A percentile compares a stretch with the other conserved stretches of the same genome.
Conservation (phyloP, 169 alveolate species). For the Amoebophrya sp. region DNA sequence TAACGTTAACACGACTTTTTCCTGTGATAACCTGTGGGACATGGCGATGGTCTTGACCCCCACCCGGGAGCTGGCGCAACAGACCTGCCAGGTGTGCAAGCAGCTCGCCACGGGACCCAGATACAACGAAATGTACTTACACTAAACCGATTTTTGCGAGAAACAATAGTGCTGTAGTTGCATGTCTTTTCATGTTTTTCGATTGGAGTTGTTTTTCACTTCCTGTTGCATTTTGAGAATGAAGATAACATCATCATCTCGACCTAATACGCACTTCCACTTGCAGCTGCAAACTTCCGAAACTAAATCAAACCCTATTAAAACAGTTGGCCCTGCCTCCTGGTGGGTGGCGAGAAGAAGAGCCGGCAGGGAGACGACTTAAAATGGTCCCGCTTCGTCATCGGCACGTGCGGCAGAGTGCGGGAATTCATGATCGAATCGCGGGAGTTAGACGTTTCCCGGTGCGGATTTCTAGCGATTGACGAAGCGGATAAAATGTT, state of each 20-base stretch:
- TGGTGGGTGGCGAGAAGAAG: neutral
- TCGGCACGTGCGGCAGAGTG: neutral
- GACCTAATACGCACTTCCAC: too few relatives aligned
- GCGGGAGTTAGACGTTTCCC: conserved; percentile 59
- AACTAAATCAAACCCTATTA: too few relatives aligned
- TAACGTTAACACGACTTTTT: too few relatives aligned
- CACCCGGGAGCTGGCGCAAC: conserved; percentile 90
- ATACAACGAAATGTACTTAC: conserved; percentile 2
- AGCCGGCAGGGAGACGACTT: neutral
- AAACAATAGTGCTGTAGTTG: too few relatives aligned
- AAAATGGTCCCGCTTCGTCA: neutral
- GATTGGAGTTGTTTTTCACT: neutral
- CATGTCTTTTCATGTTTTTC: neutral
- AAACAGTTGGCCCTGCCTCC: neutral
- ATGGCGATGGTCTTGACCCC: conserved; percentile 79
- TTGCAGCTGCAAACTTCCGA: too few relatives aligned
- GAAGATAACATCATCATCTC: too few relatives aligned
- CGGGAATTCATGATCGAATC: conserved; percentile 55
- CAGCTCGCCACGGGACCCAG: neutral
- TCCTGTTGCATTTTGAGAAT: too few relatives aligned
- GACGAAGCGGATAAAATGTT: conserved; percentile 94
- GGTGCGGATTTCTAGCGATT: conserved; percentile 71
- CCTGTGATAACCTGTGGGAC: neutral
- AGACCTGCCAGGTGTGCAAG: conserved; percentile 68
- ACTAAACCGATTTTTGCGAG: too few relatives aligned